A percentile compares a stretch with the other conserved stretches of the same genome.
Evolutionary conservation across 768 basidiomycete species (phyloP).

Genomic region (Boletus subparvulus): DNA sequence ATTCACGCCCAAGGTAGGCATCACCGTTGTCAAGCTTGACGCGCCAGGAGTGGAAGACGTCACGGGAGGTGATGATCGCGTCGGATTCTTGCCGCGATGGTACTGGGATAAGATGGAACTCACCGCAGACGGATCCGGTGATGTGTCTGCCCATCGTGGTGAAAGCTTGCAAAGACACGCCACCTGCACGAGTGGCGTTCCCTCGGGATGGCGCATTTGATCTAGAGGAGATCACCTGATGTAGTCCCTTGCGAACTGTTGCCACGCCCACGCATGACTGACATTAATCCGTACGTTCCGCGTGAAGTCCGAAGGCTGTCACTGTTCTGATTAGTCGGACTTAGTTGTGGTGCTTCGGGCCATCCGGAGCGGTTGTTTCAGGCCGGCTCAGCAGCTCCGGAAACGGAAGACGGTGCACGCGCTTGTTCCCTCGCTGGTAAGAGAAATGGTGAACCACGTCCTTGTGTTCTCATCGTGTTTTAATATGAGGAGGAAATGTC

Average conservation of each 20-base stretch:
- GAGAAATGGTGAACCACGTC: neutral
- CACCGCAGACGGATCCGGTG: constrained; percentile 1
- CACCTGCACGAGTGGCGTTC: constrained; percentile 4
- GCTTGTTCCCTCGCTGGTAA: constrained; percentile 1
- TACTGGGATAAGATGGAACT: constrained; percentile 45
- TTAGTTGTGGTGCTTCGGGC: constrained; percentile 23
- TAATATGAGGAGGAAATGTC: constrained; percentile 2
- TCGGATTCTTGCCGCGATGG: constrained; percentile 79
- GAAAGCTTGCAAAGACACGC: constrained; percentile 3
- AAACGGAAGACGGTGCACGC: neutral
- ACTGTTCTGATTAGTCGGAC: constrained; percentile 26
- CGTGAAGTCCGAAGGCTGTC: constrained; percentile 26
- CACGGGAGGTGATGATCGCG: constrained; percentile 62
- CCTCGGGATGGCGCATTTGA: constrained; percentile 26
- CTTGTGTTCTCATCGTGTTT: constrained; percentile 17
- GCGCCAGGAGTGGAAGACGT: constrained; percentile 55
- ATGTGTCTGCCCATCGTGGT: constrained; percentile 8
- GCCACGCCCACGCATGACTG: constrained; percentile 14
- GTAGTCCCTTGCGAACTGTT: constrained; percentile 10
- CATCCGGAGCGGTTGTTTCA: constrained; percentile 13
- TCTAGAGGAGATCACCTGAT: constrained; percentile 21
- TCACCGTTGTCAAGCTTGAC: constrained; percentile 51
- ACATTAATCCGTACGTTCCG: constrained; percentile 22
- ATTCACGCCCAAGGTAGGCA: constrained; percentile 59
- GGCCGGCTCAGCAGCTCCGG: constrained; percentile 7